Evolutionary conservation across 1,284 basidiomycete species (phyloP).

Genomic region (Ustilago sp.): DNA sequence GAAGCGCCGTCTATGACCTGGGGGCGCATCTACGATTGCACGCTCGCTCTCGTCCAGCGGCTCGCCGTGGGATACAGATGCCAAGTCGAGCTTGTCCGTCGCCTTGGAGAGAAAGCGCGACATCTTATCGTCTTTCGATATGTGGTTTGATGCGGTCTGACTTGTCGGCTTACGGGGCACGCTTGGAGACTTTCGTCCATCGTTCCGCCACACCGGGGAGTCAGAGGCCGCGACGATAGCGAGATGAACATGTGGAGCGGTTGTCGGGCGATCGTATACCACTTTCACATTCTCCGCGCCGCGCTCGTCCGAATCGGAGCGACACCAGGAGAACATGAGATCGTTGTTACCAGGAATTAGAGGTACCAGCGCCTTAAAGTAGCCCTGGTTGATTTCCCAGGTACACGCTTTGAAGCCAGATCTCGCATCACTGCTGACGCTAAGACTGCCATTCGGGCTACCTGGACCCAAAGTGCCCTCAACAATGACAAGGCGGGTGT

Average conservation of each 20-base stretch:
- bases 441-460: slow-evolving; percentile 12
- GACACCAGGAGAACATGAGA: slow-evolving; percentile 19
- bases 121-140: slow-evolving; percentile 12
- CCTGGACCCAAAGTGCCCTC: slow-evolving; percentile 21
- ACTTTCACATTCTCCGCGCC: slow-evolving; percentile 8
- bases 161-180: slow-evolving; percentile 6
- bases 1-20: slow-evolving; percentile 21
- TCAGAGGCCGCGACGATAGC: slow-evolving; percentile 41
- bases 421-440: slow-evolving; percentile 8
- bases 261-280: slow-evolving; percentile 17
- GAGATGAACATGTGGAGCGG: slow-evolving; percentile 37
- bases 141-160: not conserved
- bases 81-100: slow-evolving; percentile 29
- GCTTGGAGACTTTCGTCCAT: slow-evolving; percentile 16
- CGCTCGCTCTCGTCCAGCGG: slow-evolving; percentile 13
- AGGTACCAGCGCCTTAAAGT: slow-evolving; percentile 49
- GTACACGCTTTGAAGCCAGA: slow-evolving; percentile 26
- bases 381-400: slow-evolving; percentile 46
- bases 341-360: slow-evolving; percentile 32
- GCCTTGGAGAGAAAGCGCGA: slow-evolving; percentile 29
- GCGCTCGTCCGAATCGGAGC: not conserved
- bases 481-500: slow-evolving; percentile 42
- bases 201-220: slow-evolving; percentile 38
- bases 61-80: not conserved
- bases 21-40: slow-evolving; percentile 39